A percentile compares a stretch with the other conserved stretches of the same genome.
Evolutionary conservation across 257 asterid genomes (phyloP).

Genomic region (Solanum medicagineum): DNA sequence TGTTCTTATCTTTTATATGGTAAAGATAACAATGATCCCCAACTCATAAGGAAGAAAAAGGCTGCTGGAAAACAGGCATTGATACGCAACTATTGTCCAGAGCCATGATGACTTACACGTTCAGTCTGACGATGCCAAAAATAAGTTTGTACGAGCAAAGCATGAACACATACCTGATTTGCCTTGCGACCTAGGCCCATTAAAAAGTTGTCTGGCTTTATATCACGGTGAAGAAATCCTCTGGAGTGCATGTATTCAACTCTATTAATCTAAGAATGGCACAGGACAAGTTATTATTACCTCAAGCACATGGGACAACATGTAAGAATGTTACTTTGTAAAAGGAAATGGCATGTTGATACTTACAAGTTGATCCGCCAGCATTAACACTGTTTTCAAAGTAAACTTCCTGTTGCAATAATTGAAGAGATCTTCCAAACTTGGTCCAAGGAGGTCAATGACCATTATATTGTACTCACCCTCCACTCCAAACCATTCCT

Average conservation of each 20-base stretch:
- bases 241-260: slow-evolving; percentile 91
- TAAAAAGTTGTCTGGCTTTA: slow-evolving; percentile 90
- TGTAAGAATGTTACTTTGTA: neutral
- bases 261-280: slow-evolving; percentile 59
- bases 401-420: slow-evolving; percentile 73
- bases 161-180: slow-evolving; percentile 47
- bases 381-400: slow-evolving; percentile 80
- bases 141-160: neutral
- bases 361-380: slow-evolving; percentile 85
- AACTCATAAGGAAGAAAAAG: neutral
- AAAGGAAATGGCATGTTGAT: neutral
- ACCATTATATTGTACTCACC: too few species aligned
- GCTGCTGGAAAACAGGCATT: neutral
- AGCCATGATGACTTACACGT: neutral
- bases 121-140: neutral
- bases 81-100: neutral
- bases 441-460: too few species aligned
- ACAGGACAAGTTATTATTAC: neutral
- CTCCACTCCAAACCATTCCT: too few species aligned
- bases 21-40: neutral
- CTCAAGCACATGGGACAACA: neutral
- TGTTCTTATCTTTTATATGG: neutral
- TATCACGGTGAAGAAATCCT: slow-evolving; percentile 96
- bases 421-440: slow-evolving; percentile 72
- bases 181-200: slow-evolving; percentile 98